These are phyloP conservation scores for Hyaloscypha bicolor DNA, from an alignment of 495 filamentous ascomycete genomes.

Conservation along the genomic window DNA sequence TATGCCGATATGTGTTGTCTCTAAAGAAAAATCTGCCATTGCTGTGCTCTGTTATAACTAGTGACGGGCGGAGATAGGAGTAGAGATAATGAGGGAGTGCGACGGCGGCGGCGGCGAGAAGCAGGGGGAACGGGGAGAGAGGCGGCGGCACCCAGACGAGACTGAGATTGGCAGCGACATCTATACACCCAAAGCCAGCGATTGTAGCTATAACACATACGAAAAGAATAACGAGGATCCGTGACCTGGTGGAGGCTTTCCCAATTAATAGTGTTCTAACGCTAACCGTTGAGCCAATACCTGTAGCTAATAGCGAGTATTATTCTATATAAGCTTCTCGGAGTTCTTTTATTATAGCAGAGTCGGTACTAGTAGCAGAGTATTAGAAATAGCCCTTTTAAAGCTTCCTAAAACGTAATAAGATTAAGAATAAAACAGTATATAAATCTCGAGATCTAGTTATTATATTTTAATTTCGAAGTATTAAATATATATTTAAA, in stretches of 20 bases:
- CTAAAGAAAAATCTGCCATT: too few species aligned
- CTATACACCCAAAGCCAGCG: too few species aligned
- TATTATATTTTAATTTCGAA: too few species aligned
- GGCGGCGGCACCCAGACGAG: not conserved
- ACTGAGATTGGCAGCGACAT: too few species aligned
- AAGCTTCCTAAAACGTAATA: conserved; percentile 29
- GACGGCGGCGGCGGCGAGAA: not conserved
- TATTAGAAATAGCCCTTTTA: conserved; percentile 29
- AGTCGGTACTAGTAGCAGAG: conserved; percentile 21
- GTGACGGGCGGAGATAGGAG: not conserved
- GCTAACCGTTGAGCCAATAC: not conserved
- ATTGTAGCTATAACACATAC: too few species aligned
- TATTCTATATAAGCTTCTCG: conserved; percentile 18
- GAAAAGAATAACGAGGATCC: too few species aligned
- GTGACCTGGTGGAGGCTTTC: too few species aligned
- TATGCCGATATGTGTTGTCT: too few species aligned
- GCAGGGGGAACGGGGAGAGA: not conserved
- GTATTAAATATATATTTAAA: too few species aligned
- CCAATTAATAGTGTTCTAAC: too few species aligned
- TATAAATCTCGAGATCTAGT: conserved; percentile 30
- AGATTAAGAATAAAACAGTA: conserved; percentile 22
- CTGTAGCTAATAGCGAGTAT: conserved; percentile 15
- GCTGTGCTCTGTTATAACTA: too few species aligned
- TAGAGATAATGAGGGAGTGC: not conserved
- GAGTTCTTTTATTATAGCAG: conserved; percentile 12